A percentile compares a stretch with the other conserved stretches of the same genome.
Conservation (phyloP, 2,329 filamentous ascomycete species). For the Orbilia javanica region DNA sequence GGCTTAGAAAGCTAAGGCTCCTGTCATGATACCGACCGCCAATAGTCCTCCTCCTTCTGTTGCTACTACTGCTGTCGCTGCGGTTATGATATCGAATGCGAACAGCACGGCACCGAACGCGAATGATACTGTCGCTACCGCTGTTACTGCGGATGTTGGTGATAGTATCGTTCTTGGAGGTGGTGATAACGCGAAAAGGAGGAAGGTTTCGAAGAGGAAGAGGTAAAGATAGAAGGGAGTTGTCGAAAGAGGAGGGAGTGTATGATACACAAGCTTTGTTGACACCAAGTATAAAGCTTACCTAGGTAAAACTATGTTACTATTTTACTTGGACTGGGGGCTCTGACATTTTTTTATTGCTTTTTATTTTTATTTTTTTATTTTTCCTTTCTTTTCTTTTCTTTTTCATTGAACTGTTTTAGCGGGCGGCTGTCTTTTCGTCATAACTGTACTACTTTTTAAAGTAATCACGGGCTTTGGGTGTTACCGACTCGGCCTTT, state of each 20-base stretch:
- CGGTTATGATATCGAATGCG: too few relatives aligned
- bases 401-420: neutral
- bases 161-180: too few relatives aligned
- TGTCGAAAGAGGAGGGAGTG: too few relatives aligned
- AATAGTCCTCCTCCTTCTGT: too few relatives aligned
- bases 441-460: neutral
- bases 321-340: too few relatives aligned
- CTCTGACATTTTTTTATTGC: too few relatives aligned
- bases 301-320: neutral
- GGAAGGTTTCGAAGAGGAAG: neutral
- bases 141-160: too few relatives aligned
- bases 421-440: neutral
- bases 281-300: neutral
- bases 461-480: neutral
- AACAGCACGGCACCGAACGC: neutral
- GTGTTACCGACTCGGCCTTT: neutral
- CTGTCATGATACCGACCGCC: neutral
- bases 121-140: neutral
- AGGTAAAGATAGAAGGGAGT: neutral
- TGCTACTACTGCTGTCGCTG: too few relatives aligned
- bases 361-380: neutral
- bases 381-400: conserved; percentile 2
- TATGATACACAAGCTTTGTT: too few relatives aligned
- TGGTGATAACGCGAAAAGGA: neutral
- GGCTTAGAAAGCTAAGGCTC: conserved; percentile 26